Conservation (phyloP, 257 asterid species). For the Solanum ossicruentum region DNA sequence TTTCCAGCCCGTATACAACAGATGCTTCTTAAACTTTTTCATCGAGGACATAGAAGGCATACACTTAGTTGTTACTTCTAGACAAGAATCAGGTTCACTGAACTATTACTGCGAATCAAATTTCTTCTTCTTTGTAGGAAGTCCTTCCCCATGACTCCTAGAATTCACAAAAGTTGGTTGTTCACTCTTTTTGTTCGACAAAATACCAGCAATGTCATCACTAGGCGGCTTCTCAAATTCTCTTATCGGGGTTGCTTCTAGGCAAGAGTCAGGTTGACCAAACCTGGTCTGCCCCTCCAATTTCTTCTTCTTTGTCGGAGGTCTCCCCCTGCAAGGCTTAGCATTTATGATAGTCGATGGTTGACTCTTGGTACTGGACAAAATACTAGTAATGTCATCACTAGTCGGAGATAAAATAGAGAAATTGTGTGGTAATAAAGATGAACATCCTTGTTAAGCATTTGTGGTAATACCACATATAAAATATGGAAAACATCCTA, state of each 20-base stretch:
- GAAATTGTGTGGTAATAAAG: conserved; percentile 6
- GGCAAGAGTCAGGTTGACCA: no score
- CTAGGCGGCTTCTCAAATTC: no score
- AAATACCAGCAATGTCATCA: no score
- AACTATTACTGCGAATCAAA: conserved; percentile 22
- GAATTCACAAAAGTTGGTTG: no score
- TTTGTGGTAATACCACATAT: neutral
- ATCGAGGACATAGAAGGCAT: neutral
- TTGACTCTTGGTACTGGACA: conserved; percentile 5
- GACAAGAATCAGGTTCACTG: conserved; percentile 31
- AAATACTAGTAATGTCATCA: conserved; percentile 11
- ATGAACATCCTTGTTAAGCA: neutral
- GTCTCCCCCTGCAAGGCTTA: neutral
- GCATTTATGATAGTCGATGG: conserved; percentile 1
- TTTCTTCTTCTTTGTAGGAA: conserved; percentile 5
- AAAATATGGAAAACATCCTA: neutral
- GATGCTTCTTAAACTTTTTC: conserved; percentile 31
- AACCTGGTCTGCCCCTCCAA: no score
- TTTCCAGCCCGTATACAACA: conserved; percentile 52
- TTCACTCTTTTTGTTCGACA: no score
- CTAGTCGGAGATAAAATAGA: neutral
- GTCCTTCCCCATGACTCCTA: neutral
- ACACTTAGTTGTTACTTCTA: conserved; percentile 25
- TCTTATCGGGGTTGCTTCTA: no score
- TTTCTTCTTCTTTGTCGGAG: no score